Conservation (phyloP, 352 stramenopile genomes). For the Chrysophaeum taylorii region DNA sequence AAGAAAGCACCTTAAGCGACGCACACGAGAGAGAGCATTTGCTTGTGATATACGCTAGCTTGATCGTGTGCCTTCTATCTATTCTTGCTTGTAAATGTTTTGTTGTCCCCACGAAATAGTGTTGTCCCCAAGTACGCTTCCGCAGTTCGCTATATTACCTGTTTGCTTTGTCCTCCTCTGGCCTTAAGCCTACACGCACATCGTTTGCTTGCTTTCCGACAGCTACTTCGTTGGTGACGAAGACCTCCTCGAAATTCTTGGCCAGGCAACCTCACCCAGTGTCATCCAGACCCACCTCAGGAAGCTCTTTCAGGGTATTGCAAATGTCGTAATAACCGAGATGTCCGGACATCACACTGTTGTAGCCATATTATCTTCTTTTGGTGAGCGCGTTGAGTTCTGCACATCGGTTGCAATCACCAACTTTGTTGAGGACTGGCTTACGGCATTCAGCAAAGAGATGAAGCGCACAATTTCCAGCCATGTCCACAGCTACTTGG, state of each 20-base stretch:
- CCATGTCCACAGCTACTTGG: slow-evolving; percentile 60
- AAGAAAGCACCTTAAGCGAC: no score
- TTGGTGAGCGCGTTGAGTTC: slow-evolving; percentile 64
- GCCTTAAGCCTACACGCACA: no score
- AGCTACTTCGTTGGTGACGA: slow-evolving; percentile 93
- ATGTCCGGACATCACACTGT: no score
- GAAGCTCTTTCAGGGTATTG: slow-evolving; percentile 87
- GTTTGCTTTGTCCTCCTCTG: no score
- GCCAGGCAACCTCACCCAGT: slow-evolving; percentile 72
- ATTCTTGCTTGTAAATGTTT: no score
- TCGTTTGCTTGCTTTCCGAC: no score
- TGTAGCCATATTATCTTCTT: slow-evolving; percentile 66
- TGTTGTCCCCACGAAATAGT: no score
- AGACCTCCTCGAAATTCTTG: slow-evolving; percentile 86
- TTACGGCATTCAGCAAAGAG: slow-evolving; percentile 72
- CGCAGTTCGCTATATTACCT: no score
- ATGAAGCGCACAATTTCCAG: slow-evolving; percentile 74
- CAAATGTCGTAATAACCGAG: slow-evolving; percentile 66
- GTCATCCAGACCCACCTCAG: slow-evolving; percentile 89
- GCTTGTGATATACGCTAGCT: no score
- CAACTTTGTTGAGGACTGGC: slow-evolving; percentile 79
- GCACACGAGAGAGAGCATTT: no score
- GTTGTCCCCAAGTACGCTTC: no score
- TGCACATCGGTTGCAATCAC: slow-evolving; percentile 65
- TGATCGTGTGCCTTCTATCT: no score